Conservation (phyloP, 2,329 filamentous ascomycete species). For the Beauveria pseudobassiana region DNA sequence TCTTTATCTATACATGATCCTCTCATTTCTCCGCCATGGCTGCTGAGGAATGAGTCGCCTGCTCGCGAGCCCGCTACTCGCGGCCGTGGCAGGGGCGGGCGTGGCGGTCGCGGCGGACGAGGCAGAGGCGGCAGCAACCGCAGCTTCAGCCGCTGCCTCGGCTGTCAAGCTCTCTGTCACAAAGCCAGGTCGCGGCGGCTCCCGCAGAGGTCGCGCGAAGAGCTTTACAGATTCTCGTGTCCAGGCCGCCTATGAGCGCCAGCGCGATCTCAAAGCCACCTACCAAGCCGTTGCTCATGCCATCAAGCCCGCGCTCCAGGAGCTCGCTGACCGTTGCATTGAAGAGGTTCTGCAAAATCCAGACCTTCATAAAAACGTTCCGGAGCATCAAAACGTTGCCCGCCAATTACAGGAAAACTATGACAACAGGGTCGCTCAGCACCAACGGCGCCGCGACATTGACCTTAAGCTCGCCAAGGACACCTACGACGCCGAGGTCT, state of each 20-base stretch:
- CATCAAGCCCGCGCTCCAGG: slow-evolving; percentile 57
- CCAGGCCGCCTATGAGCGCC: slow-evolving; percentile 54
- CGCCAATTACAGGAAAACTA: slow-evolving; percentile 36
- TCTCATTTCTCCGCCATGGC: slow-evolving; percentile 25
- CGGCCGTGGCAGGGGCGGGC: slow-evolving; percentile 20
- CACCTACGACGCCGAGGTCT: slow-evolving; percentile 25
- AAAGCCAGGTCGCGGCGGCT: slow-evolving; percentile 31
- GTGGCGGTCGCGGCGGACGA: slow-evolving; percentile 13
- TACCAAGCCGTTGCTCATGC: slow-evolving; percentile 56
- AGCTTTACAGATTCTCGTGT: slow-evolving; percentile 46
- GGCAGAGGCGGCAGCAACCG: slow-evolving; percentile 18
- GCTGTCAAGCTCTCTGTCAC: slow-evolving; percentile 25
- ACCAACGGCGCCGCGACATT: slow-evolving; percentile 25
- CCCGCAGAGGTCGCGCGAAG: slow-evolving; percentile 46
- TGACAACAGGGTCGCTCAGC: slow-evolving; percentile 23
- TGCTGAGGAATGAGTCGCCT: slow-evolving; percentile 30
- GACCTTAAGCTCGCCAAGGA: slow-evolving; percentile 32
- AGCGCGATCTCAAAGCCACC: slow-evolving; percentile 57
- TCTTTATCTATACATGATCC: slow-evolving; percentile 22
- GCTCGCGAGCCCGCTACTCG: slow-evolving; percentile 29
- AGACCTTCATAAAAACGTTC: slow-evolving; percentile 42
- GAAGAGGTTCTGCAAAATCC: slow-evolving; percentile 49
- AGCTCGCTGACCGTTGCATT: slow-evolving; percentile 54
- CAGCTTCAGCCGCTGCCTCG: slow-evolving; percentile 23
- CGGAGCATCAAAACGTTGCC: slow-evolving; percentile 45